Evolutionary conservation across 2,329 filamentous ascomycete species (phyloP).

Genomic region (Verticillium dahliae): DNA sequence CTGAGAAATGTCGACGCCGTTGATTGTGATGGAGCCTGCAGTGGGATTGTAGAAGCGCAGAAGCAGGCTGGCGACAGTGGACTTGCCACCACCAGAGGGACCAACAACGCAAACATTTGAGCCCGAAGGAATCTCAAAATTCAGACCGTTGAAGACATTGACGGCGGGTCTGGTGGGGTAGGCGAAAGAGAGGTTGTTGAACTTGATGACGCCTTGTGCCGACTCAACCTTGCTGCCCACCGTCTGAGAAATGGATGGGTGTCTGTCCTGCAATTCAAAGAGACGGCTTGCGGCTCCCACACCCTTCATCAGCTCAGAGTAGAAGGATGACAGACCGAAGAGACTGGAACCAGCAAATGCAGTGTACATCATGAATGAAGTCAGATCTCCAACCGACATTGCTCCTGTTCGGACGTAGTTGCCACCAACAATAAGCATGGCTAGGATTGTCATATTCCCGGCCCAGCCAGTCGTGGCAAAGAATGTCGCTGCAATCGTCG

Average conservation of each 20-base stretch:
- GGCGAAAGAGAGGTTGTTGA: slow-evolving; percentile 78
- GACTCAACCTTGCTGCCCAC: slow-evolving; percentile 72
- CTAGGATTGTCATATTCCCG: slow-evolving; percentile 93
- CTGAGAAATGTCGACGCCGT: slow-evolving; percentile 71
- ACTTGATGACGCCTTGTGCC: slow-evolving; percentile 82
- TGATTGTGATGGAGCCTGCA: slow-evolving; percentile 70
- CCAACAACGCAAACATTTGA: slow-evolving; percentile 96
- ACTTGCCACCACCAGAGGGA: slow-evolving; percentile 92
- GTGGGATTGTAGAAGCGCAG: slow-evolving; percentile 87
- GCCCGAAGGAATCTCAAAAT: slow-evolving; percentile 87
- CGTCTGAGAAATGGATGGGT: slow-evolving; percentile 81
- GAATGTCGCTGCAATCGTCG: slow-evolving; percentile 83
- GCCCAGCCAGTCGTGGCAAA: slow-evolving; percentile 82
- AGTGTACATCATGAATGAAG: slow-evolving; percentile 98
- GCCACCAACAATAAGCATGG: slow-evolving; percentile 83
- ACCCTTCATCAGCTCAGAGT: slow-evolving; percentile 98
- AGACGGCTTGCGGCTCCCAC: slow-evolving; percentile 93
- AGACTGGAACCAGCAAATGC: slow-evolving; percentile 80
- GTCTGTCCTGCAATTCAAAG: slow-evolving; percentile 90
- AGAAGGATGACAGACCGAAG: slow-evolving; percentile 92
- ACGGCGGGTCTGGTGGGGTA: slow-evolving; percentile 94
- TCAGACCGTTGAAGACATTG: slow-evolving; percentile 79
- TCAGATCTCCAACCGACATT: slow-evolving; percentile 86
- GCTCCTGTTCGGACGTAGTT: slow-evolving; percentile 80
- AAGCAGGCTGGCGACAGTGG: slow-evolving; percentile 86